phyloP scores from a whole-genome alignment of 2,329 filamentous ascomycete genomes.

The Pyricularia sp. region DNA sequence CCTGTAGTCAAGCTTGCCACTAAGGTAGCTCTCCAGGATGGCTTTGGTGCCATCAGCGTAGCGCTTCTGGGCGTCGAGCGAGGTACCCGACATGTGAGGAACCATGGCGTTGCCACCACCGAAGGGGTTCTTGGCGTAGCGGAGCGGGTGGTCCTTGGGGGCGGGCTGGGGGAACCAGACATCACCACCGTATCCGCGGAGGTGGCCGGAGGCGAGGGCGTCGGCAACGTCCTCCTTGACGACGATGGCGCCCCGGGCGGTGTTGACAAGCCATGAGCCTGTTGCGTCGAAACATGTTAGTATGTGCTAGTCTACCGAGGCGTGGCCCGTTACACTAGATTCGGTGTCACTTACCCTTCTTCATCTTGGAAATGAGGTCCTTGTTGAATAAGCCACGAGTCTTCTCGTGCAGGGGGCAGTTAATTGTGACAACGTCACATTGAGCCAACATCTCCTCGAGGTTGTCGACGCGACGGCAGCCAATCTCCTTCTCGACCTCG shows the following conservation, averaged over 20 bases:
- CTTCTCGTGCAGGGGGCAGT: slow-evolving; percentile 98
- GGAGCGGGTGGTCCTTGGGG: slow-evolving; percentile 84
- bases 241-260: slow-evolving; percentile 94
- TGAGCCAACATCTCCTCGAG: slow-evolving; percentile 91
- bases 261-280: slow-evolving; percentile 97
- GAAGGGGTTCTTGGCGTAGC: slow-evolving; percentile 87
- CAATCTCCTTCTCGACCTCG: slow-evolving; percentile 91
- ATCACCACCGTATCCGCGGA: slow-evolving; percentile 80
- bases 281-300: background rate
- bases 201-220: slow-evolving; percentile 83
- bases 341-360: slow-evolving; percentile 58
- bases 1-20: slow-evolving; percentile 77
- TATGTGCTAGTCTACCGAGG: background rate
- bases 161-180: slow-evolving; percentile 98
- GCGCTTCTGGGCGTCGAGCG: slow-evolving; percentile 92
- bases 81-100: slow-evolving; percentile 97
- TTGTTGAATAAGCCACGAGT: slow-evolving; percentile 96
- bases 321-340: background rate
- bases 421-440: slow-evolving; percentile 98
- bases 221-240: slow-evolving; percentile 98
- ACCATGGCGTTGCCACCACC: slow-evolving; percentile 98
- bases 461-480: slow-evolving; percentile 76
- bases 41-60: slow-evolving; percentile 82
- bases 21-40: slow-evolving; percentile 88
- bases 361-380: slow-evolving; percentile 84